Evolutionary conservation across 768 basidiomycete species (phyloP).

Genomic region (Mycena latifolia): DNA sequence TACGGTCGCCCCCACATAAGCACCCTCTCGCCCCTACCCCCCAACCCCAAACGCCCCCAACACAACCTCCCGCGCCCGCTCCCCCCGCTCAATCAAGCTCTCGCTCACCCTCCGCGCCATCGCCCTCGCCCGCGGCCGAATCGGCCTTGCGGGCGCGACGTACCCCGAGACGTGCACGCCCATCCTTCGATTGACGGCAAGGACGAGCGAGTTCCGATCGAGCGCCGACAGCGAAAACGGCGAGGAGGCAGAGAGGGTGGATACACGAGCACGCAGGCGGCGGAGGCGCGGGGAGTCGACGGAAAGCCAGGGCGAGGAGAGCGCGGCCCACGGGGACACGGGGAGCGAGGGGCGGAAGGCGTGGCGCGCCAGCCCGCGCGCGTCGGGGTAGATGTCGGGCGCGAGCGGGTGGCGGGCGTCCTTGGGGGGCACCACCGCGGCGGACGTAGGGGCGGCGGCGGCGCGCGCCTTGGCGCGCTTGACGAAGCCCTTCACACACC

Average conservation of each 20-base stretch:
- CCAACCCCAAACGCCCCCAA: too few relatives aligned
- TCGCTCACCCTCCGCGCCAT: slow-evolving; percentile 24
- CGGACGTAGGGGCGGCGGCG: background rate
- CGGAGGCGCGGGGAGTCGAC: background rate
- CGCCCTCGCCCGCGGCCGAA: slow-evolving; percentile 15
- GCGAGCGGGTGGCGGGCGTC: slow-evolving; percentile 13
- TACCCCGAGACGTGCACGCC: too few relatives aligned
- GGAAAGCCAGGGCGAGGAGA: background rate
- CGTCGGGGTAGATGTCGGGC: slow-evolving; percentile 25
- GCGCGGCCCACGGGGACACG: background rate
- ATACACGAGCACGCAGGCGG: slow-evolving; percentile 18
- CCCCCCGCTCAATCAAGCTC: background rate
- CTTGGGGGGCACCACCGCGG: background rate
- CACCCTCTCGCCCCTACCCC: too few relatives aligned
- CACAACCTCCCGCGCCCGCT: too few relatives aligned
- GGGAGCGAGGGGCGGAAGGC: background rate
- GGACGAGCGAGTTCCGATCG: background rate
- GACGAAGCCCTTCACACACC: slow-evolving; percentile 61
- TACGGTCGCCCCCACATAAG: too few relatives aligned
- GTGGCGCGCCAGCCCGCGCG: slow-evolving; percentile 10
- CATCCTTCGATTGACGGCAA: too few relatives aligned
- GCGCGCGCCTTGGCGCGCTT: slow-evolving; percentile 37
- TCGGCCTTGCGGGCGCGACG: slow-evolving; percentile 1
- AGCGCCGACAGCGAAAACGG: too few relatives aligned
- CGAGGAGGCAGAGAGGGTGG: too few relatives aligned